Percentiles rank a stretch among this genome's conserved stretches.
Evolutionary conservation across 257 asterid species (phyloP).

Genomic region (Orobanche coerulescens): DNA sequence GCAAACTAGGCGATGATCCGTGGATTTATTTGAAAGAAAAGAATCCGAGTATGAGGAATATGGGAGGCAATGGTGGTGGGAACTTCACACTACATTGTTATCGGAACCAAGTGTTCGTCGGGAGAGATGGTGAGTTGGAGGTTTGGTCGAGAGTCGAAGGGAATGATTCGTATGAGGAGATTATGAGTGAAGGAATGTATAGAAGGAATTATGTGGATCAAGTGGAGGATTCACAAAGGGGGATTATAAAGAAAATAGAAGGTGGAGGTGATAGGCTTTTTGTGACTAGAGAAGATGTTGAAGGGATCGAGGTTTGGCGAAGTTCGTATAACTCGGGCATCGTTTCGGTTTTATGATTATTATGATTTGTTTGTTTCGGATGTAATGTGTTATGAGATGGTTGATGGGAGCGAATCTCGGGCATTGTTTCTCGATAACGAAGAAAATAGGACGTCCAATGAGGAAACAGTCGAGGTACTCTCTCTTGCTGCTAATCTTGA

Average conservation of each 20-base stretch:
- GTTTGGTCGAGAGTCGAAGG: conserved; percentile 75
- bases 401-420: no score
- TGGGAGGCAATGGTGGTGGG: conserved; percentile 40
- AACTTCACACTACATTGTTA: conserved; percentile 54
- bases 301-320: conserved; percentile 97
- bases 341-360: conserved; percentile 37
- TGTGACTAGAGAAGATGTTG: conserved; percentile 65
- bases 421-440: conserved; percentile 2
- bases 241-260: conserved; percentile 64
- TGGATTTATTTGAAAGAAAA: conserved; percentile 87
- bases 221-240: conserved; percentile 61
- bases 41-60: conserved; percentile 71
- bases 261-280: conserved; percentile 91
- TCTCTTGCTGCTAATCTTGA: conserved; percentile 8
- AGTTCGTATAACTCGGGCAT: conserved; percentile 56
- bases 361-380: not conserved
- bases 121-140: conserved; percentile 82
- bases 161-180: conserved; percentile 27
- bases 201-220: conserved; percentile 84
- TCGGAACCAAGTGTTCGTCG: conserved; percentile 66
- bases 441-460: not conserved
- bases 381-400: no score
- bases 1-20: conserved; percentile 75
- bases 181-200: conserved; percentile 45
- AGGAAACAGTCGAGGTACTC: conserved; percentile 3